phyloP scores from a whole-genome alignment of 768 basidiomycete genomes.

The Russula lepida region DNA sequence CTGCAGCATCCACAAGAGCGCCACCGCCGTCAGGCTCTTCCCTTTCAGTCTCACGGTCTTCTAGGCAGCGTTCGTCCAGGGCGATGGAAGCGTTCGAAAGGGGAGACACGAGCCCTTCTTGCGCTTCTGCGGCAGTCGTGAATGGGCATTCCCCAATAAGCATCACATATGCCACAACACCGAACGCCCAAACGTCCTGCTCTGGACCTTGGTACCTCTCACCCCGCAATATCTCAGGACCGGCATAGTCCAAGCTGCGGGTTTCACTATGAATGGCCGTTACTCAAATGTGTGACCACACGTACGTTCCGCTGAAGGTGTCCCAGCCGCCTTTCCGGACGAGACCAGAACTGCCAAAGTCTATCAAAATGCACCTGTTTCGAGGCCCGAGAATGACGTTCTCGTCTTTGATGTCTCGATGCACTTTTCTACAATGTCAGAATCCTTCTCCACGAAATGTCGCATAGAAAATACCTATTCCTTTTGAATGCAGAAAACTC shows the following conservation, averaged over 20 bases:
- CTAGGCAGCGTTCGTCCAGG: conserved; percentile 72
- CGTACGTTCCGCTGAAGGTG: conserved; percentile 85
- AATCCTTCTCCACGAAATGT: not conserved
- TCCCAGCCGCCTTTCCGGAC: conserved; percentile 83
- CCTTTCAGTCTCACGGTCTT: conserved; percentile 63
- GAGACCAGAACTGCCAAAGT: conserved; percentile 90
- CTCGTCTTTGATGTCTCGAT: conserved; percentile 98
- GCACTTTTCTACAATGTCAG: conserved; percentile 42
- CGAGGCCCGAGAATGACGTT: conserved; percentile 79
- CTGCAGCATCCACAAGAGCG: conserved; percentile 73
- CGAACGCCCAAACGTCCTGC: conserved; percentile 98
- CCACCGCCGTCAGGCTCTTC: conserved; percentile 80
- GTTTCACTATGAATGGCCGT: conserved; percentile 19
- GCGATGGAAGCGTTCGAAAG: conserved; percentile 70
- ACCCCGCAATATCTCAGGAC: conserved; percentile 91
- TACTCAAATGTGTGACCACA: conserved; percentile 22
- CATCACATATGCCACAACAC: conserved; percentile 93
- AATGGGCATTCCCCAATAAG: conserved; percentile 90
- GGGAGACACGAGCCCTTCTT: conserved; percentile 70
- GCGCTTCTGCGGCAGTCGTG: conserved; percentile 83
- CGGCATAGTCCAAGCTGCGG: conserved; percentile 81
- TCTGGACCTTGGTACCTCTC: conserved; percentile 94
- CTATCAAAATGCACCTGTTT: conserved; percentile 86
- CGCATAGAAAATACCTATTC: conserved; percentile 56
- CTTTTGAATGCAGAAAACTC: conserved; percentile 80